These are phyloP conservation scores for Tuber umbilicatum DNA, from an alignment of 495 filamentous ascomycete genomes.

Conservation along the genomic window DNA sequence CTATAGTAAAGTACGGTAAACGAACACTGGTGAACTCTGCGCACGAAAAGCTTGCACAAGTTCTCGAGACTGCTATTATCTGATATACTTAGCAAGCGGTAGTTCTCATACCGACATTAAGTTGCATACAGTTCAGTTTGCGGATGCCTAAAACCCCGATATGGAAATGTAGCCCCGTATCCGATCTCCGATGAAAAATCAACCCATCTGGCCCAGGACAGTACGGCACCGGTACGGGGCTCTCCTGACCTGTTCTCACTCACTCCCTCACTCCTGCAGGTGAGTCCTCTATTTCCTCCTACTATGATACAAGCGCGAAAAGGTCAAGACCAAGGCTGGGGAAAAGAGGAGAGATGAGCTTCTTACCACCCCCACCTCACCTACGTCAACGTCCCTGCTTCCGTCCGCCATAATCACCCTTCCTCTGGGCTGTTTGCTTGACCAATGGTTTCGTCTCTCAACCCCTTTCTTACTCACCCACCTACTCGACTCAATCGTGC, in stretches of 20 bases:
- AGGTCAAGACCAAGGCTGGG: background rate
- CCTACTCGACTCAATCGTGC: background rate
- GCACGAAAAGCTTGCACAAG: background rate
- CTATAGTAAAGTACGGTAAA: background rate
- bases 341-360: background rate
- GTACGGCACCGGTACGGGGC: no score
- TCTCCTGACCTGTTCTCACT: background rate
- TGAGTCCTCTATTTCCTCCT: background rate
- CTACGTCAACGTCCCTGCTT: slow-evolving; percentile 1
- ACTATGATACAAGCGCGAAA: no score
- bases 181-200: background rate
- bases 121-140: no score
- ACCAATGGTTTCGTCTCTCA: background rate
- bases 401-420: background rate
- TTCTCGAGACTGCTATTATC: background rate
- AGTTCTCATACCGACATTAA: background rate
- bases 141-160: background rate
- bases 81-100: background rate
- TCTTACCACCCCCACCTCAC: background rate
- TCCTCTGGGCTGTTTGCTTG: background rate
- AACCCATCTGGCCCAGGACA: background rate
- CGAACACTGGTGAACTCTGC: background rate
- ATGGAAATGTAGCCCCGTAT: background rate
- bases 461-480: background rate
- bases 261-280: background rate